Conservation (phyloP, 108 stramenopile species). For the Nitzschia inconspicua region DNA sequence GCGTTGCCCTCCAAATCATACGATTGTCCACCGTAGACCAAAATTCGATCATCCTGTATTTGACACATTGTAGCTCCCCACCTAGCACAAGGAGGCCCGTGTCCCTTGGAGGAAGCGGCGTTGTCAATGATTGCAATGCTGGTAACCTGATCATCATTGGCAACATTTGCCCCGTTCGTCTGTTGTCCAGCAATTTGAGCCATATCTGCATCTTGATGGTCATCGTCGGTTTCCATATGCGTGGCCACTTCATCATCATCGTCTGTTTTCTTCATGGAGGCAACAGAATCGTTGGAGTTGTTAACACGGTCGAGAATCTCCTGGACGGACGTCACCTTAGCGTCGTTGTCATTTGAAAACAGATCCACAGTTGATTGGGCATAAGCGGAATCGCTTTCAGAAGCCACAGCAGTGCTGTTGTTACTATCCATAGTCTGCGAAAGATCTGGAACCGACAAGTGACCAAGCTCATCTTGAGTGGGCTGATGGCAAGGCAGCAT, state of each 20-base stretch:
- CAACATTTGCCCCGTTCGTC: background rate
- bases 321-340: conserved; percentile 6
- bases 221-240: background rate
- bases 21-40: conserved; percentile 83
- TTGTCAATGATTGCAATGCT: background rate
- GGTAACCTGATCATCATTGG: background rate
- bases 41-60: conserved; percentile 56
- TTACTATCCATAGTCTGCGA: conserved; percentile 11
- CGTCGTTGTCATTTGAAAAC: background rate
- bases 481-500: conserved; percentile 1
- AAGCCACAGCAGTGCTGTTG: background rate
- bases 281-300: conserved; percentile 23
- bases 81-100: conserved; percentile 47
- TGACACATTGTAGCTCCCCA: conserved; percentile 84
- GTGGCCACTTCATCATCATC: background rate
- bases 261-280: conserved; percentile 5
- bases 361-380: background rate
- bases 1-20: conserved; percentile 32
- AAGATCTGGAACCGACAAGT: conserved; percentile 4
- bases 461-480: background rate
- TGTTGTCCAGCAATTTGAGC: background rate
- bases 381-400: background rate
- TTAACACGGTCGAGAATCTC: conserved; percentile 27
- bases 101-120: background rate
- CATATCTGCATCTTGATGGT: background rate